Conservation (phyloP, 768 basidiomycete species). For the Hygrophorus pudorinus region DNA sequence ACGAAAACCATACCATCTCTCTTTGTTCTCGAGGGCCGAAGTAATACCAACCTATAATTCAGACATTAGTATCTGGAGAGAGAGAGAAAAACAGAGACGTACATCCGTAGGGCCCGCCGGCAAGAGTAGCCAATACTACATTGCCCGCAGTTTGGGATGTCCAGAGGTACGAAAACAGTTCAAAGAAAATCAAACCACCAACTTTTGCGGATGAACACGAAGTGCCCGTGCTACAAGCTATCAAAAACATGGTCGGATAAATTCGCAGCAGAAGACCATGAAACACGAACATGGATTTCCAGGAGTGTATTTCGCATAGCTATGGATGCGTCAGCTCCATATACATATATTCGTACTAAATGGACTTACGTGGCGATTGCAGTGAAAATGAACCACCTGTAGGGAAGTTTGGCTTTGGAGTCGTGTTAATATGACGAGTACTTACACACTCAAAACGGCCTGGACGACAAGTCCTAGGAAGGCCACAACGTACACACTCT, state of each 20-base stretch:
- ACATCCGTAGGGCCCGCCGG: constrained; percentile 67
- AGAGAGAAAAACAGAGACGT: constrained; percentile 5
- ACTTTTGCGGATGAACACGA: constrained; percentile 68
- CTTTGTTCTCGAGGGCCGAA: constrained; percentile 64
- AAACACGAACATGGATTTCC: constrained; percentile 51
- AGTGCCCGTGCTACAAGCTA: constrained; percentile 39
- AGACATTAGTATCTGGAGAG: constrained; percentile 9
- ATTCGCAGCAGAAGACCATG: background rate
- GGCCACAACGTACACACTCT: constrained; percentile 69
- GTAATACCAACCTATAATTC: constrained; percentile 55
- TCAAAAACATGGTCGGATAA: background rate
- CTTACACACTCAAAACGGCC: constrained; percentile 59
- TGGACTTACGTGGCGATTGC: constrained; percentile 55
- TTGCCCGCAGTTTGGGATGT: constrained; percentile 76
- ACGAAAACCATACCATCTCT: constrained; percentile 39
- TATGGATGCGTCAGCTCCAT: constrained; percentile 9
- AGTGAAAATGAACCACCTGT: constrained; percentile 71
- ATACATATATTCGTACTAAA: background rate
- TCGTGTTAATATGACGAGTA: constrained; percentile 5
- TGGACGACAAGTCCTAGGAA: constrained; percentile 63
- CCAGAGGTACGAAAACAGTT: constrained; percentile 81
- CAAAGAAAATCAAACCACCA: constrained; percentile 68
- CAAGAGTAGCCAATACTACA: constrained; percentile 68
- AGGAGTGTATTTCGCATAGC: constrained; percentile 65
- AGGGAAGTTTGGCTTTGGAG: constrained; percentile 5